Conservation (phyloP, 106 monocot species). For the Allium fistulosum region DNA sequence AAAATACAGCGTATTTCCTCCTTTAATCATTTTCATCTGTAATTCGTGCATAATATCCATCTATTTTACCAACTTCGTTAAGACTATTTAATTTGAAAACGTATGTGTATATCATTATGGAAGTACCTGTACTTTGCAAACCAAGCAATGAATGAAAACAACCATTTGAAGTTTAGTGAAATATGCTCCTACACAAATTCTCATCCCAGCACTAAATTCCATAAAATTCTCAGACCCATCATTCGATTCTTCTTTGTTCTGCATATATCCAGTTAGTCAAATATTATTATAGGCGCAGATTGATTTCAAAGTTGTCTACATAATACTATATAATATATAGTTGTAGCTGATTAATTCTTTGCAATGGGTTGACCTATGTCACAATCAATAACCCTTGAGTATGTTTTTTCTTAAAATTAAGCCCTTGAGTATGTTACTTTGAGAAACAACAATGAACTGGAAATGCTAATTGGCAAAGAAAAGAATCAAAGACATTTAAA, state of each 20-base stretch:
- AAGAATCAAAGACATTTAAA: too few species aligned
- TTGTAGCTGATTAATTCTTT: background rate
- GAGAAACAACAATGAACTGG: background rate
- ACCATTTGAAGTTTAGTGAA: constrained; percentile 57
- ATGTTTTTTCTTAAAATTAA: too few species aligned
- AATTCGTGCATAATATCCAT: too few species aligned
- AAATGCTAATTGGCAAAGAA: background rate
- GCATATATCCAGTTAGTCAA: too few species aligned
- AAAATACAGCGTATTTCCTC: too few species aligned
- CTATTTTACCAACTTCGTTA: too few species aligned
- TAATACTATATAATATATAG: too few species aligned
- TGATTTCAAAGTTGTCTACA: background rate
- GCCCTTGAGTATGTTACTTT: background rate
- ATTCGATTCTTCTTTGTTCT: constrained; percentile 19
- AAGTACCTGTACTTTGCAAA: constrained; percentile 46
- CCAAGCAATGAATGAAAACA: constrained; percentile 48
- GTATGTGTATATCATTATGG: background rate
- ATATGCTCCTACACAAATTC: constrained; percentile 59
- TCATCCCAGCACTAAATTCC: constrained; percentile 56
- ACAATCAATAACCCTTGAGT: too few species aligned
- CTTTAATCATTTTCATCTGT: too few species aligned
- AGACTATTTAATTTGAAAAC: background rate
- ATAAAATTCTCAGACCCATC: constrained; percentile 44
- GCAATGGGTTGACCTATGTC: too few species aligned
- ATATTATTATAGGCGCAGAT: background rate